Evolutionary conservation across 257 asterid species (phyloP), one percentile per base, ranked within the genome.

Genomic region (Linaria vulgaris): DNA sequence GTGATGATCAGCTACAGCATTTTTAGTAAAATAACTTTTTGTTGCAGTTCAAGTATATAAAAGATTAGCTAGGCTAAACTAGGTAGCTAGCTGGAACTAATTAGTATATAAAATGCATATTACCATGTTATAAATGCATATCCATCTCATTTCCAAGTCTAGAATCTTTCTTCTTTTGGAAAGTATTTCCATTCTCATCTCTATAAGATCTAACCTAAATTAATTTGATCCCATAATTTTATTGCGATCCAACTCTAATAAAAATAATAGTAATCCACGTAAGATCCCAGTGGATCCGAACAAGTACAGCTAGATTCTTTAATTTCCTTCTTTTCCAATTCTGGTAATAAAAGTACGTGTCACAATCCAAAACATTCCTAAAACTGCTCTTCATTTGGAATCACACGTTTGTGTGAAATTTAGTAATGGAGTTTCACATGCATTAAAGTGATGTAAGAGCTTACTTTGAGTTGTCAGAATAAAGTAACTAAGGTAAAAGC

Each of bases 71-170:
- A 5, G 16, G 38, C 12, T n/a, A n/a, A 23, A 44, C 6, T 44
- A 56, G 72, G 4, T 27, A n/a, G n/a, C n/a, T n/a, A n/a, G 34
- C 72, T 72, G 77, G 72, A 66, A 43, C 30, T 45, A 50, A 37
- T 17, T 27, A 2, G 34, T 1, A 34, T 34, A 34, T 34, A 30
- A 6, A 60, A 52, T 24, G 11, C 0, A 56, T 20, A 34, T 49
- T 23, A 43, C 19, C 34, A 27, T 27, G 17, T 23, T 66, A 59
- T 49, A 48, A 17, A 52, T 50, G 19, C 60, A 19, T 19, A 41
- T 61, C 59, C 53, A 44, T 62, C 20, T 17, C 47, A 62, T n/a
- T 39, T 65, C 59, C 76, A 71, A 71, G 67, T 71, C 71, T 61
- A 19, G 34, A 6, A 21, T n/a, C 12, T 46, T 54, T 47, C 69